These are phyloP conservation scores for Lichtheimia hyalospora DNA, from an alignment of 371 early-diverging fungal species.

Conservation along the genomic window DNA sequence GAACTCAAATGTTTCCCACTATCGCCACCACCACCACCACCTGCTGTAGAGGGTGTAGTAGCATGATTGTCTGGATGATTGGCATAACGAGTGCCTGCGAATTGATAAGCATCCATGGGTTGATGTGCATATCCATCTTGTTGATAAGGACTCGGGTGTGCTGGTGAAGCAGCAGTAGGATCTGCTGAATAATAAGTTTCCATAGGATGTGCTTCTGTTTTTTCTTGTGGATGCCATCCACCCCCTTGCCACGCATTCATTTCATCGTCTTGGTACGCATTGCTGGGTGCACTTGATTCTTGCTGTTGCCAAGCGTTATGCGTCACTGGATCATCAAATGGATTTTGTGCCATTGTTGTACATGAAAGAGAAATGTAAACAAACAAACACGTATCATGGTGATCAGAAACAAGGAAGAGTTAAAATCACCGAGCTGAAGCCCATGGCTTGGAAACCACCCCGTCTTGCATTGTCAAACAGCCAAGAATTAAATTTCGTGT, in stretches of 20 bases:
- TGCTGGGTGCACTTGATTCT: conserved; percentile 11
- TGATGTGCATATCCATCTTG: too few species aligned
- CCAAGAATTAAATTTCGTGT: too few species aligned
- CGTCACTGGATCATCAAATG: conserved; percentile 13
- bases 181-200: background rate
- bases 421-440: background rate
- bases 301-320: background rate
- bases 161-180: conserved; percentile 23
- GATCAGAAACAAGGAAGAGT: background rate
- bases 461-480: too few species aligned
- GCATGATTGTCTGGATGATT: background rate
- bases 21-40: conserved; percentile 15
- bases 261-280: conserved; percentile 17
- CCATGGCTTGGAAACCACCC: too few species aligned
- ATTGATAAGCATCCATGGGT: conserved; percentile 21
- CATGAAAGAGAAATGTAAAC: background rate
- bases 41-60: conserved; percentile 6
- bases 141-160: too few species aligned
- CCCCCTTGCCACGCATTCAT: conserved; percentile 1
- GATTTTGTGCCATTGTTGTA: conserved; percentile 11
- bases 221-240: conserved; percentile 17
- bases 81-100: conserved; percentile 21
- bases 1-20: conserved; percentile 13
- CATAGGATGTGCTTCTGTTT: conserved; percentile 9
- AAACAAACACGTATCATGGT: background rate